Percentiles rank a stretch among this genome's conserved stretches.
Conservation (phyloP, 2,329 filamentous ascomycete species). For the Phialemoniopsis sp. region DNA sequence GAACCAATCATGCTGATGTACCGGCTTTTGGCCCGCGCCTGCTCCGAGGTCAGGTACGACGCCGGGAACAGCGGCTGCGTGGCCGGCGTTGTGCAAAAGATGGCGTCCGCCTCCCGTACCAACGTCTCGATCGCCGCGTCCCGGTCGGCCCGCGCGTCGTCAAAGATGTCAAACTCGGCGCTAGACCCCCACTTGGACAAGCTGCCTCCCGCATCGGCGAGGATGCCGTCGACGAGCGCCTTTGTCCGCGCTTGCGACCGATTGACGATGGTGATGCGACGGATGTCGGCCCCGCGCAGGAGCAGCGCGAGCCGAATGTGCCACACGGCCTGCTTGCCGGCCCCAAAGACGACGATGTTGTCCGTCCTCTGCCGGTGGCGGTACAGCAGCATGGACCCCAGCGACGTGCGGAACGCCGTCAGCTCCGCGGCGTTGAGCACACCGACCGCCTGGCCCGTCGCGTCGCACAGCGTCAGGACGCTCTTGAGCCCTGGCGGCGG, state of each 20-base stretch:
- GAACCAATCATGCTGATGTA: constrained; percentile 49
- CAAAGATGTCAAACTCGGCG: constrained; percentile 30
- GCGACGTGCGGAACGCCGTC: constrained; percentile 65
- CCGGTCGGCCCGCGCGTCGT: constrained; percentile 4
- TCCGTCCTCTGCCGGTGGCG: constrained; percentile 33
- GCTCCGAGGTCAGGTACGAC: constrained; percentile 42
- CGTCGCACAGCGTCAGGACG: constrained; percentile 55
- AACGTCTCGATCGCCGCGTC: constrained; percentile 44
- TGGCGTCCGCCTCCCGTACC: constrained; percentile 51
- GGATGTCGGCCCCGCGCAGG: constrained; percentile 27
- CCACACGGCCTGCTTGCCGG: constrained; percentile 69
- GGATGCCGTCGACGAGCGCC: constrained; percentile 30
- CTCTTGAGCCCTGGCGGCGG: constrained; percentile 28
- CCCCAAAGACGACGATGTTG: constrained; percentile 63
- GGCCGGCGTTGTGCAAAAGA: constrained; percentile 63
- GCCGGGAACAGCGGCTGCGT: constrained; percentile 53
- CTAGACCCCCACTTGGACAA: constrained; percentile 22
- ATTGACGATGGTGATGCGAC: constrained; percentile 25
- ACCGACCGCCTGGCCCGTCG: constrained; percentile 51
- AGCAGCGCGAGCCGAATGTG: constrained; percentile 63
- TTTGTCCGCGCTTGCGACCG: constrained; percentile 16
- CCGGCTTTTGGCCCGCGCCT: constrained; percentile 18
- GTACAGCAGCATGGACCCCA: constrained; percentile 59
- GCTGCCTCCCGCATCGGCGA: background rate
- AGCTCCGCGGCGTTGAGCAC: constrained; percentile 65